Base-by-base conservation (phyloP, 2,329 filamentous ascomycete species). In the Aspergillus sp. region DNA sequence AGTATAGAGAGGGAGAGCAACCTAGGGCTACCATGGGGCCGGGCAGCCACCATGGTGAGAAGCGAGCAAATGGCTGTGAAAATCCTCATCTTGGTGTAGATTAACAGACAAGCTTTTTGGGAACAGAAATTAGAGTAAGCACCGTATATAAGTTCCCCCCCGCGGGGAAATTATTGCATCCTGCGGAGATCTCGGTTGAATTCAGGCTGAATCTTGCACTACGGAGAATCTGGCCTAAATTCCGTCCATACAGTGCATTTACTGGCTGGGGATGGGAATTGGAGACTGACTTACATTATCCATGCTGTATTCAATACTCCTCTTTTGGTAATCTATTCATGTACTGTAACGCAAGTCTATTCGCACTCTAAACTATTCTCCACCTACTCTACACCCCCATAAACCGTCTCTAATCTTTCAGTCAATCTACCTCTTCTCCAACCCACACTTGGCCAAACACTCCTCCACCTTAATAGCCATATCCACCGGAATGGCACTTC, bases 371-470 rank as follows among this genome's bases (percentile, higher is more conserved):
- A 24, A n/a, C n/a, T n/a, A n/a, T 7, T 24, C 24, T 7, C 24
- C 4, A 41, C 7, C 38, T n/a, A n/a, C n/a, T 41, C 38, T 17
- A 41, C 15, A 41, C 8, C 38, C n/a, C n/a, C n/a, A n/a, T n/a
- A n/a, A 15, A 41, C 18, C n/a, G n/a, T 17, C 15, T 41, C n/a
- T 1, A 15, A 5, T 15, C 38, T n/a, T 17, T 13, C 7, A 41
- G 13, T 17, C 1, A n/a, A 43, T 42, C 24, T 17, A 26, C 42
- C 42, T 44, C 55, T 66, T 67, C 59, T 64, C 30, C 41, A 48
- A 61, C 1, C 61, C 61, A 59, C 65, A 68, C 56, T 64, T 68
- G n/a, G 15, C 53, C 59, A 66, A 61, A 39, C 66, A 68, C 48
- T 66, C 59, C 43, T 67, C 65, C 41, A 66, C 65, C 53, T 57